Base-by-base conservation (phyloP, 169 alveolate genomes). In the Plasmodium fragile region DNA sequence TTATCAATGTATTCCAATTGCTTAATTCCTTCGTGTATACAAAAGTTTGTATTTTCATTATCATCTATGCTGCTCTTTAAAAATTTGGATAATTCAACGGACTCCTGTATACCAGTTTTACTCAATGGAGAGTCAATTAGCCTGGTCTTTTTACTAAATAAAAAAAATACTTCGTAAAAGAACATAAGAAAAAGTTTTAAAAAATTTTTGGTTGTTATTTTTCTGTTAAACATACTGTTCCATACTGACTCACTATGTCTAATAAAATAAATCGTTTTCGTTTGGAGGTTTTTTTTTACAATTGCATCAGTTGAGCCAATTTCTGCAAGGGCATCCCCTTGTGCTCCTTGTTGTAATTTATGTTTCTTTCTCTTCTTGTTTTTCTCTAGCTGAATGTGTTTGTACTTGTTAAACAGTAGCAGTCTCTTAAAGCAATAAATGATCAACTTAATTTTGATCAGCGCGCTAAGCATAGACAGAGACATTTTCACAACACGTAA, bases 221-320 rank as follows among this genome's bases (percentile, higher is more conserved):
- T 80, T 11, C 2, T 80, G 49, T 80, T 80, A 36, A 80, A 49
- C 18, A 80, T 13, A 28, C 89, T 80, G 69, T 80, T 80, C 89
- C 89, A 80, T 80, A 80, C 25, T 25, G 89, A 80, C 30, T 80
- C 89, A 80, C 89, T 52, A 80, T 80, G 89, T 52, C 89, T 80
- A 28, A 80, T 80, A 80, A 80, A 80, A 52, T 80, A 80, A 28
- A 80, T 22, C 3, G 89, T 80, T 80, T 80, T 80, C 69, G 69
- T 52, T 52, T 80, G 89, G n/a, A 80, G 36, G 10, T 80, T 80
- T 52, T 80, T 78, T 43, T 30, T 78, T 2, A 65, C 36, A 39
- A 5, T n/a, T 18, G 0, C 75, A 6, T 65, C 75, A 2, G 1
- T 5, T 13, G 59, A 13, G 16, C 8, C 22, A 11, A 1, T 13